Percentiles rank a stretch among this genome's conserved stretches.
These are phyloP conservation scores for Cochlearia excelsa DNA, from an alignment of 345 rosid genomes.

Conservation along the genomic window DNA sequence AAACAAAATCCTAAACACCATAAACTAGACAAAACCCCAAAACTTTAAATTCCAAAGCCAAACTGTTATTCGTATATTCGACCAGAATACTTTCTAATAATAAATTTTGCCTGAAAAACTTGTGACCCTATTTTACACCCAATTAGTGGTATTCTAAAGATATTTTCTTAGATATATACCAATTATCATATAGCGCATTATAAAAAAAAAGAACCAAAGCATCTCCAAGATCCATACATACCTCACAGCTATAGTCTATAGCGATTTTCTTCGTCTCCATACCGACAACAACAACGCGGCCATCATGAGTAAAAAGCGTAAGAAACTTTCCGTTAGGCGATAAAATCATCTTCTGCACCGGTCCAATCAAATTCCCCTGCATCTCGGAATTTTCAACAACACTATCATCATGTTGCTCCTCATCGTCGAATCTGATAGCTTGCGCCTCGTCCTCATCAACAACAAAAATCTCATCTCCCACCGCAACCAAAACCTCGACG, in stretches of 20 bases:
- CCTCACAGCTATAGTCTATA: slow-evolving; percentile 76
- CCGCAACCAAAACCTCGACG: slow-evolving; percentile 72
- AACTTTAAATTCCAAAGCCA: too few relatives aligned
- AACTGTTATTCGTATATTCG: too few relatives aligned
- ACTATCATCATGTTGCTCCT: slow-evolving; percentile 9
- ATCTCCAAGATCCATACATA: slow-evolving; percentile 31
- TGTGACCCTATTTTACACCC: too few relatives aligned
- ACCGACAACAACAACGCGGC: slow-evolving; percentile 66
- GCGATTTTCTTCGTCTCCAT: slow-evolving; percentile 48
- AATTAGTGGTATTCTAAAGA: too few relatives aligned
- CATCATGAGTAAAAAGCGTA: slow-evolving; percentile 85
- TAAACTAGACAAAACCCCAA: too few relatives aligned
- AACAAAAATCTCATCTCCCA: slow-evolving; percentile 52
- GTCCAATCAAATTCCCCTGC: slow-evolving; percentile 54
- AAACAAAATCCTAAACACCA: too few relatives aligned
- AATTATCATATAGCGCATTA: background rate
- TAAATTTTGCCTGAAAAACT: too few relatives aligned
- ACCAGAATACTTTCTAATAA: too few relatives aligned
- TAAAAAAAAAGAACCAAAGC: slow-evolving; percentile 19
- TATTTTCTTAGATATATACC: background rate
- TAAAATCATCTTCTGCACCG: slow-evolving; percentile 75
- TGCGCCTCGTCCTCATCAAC: slow-evolving; percentile 86
- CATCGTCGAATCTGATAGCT: slow-evolving; percentile 23
- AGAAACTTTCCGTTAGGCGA: slow-evolving; percentile 74
- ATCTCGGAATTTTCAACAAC: slow-evolving; percentile 39